These are phyloP conservation scores for Cyberlindnera xylosilytica DNA, from an alignment of 805 yeast genomes.

Conservation along the genomic window DNA sequence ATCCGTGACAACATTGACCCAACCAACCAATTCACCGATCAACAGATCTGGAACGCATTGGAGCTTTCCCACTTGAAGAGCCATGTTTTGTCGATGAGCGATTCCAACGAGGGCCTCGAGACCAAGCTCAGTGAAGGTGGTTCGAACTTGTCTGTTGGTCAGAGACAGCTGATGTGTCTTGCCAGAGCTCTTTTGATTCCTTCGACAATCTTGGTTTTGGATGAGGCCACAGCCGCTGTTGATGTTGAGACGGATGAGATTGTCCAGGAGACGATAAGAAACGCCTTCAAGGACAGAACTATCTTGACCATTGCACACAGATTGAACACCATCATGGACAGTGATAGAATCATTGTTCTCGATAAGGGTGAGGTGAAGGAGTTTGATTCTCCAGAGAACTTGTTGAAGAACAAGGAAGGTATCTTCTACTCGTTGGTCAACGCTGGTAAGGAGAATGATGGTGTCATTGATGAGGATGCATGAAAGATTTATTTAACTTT, in stretches of 20 bases:
- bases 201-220: slow-evolving; percentile 63
- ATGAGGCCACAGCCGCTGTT: slow-evolving; percentile 88
- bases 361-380: slow-evolving; percentile 76
- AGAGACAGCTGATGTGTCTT: slow-evolving; percentile 75
- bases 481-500: not conserved
- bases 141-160: slow-evolving; percentile 69
- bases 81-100: slow-evolving; percentile 56
- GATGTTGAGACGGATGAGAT: slow-evolving; percentile 81
- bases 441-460: slow-evolving; percentile 34
- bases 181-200: slow-evolving; percentile 73
- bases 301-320: slow-evolving; percentile 85
- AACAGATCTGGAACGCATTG: slow-evolving; percentile 78
- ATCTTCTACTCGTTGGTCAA: slow-evolving; percentile 77
- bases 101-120: slow-evolving; percentile 52
- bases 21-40: slow-evolving; percentile 59
- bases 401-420: slow-evolving; percentile 63
- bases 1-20: slow-evolving; percentile 88
- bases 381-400: slow-evolving; percentile 66
- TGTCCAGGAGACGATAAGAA: slow-evolving; percentile 73
- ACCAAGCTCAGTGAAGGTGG: slow-evolving; percentile 65
- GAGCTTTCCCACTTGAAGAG: slow-evolving; percentile 74
- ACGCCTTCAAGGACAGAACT: slow-evolving; percentile 71
- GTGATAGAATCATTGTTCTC: slow-evolving; percentile 71
- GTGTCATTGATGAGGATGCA: slow-evolving; percentile 8
- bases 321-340: slow-evolving; percentile 77